Base-by-base conservation (phyloP, 257 asterid species). In the Rhazya stricta region DNA sequence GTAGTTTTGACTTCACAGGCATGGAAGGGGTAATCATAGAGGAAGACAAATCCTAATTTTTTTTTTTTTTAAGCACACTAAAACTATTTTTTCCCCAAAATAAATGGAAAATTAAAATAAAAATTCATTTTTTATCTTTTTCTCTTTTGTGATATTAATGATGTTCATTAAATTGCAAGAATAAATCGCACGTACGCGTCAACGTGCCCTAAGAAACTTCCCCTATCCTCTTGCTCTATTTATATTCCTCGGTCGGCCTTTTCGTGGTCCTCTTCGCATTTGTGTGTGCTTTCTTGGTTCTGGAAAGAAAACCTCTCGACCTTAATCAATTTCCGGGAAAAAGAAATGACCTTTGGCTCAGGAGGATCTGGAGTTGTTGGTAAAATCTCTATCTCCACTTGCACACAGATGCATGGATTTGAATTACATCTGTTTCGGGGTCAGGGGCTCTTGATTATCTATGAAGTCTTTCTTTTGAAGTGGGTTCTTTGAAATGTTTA, bases 301-400 rank as follows among this genome's bases (percentile, higher is more conserved):
- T 19, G 0, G 48, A 66, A 36, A 37, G 50, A 66, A n/a, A 37
- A 1, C 23, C 43, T 37, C 32, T 37, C 50, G 37, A 21, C 71
- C 50, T 37, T 66, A 32, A 37, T 37, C 71, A 41, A 37, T 37
- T 37, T 19, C 71, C 12, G 19, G 50, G 10, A 66, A 11, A 37
- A 30, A 23, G 37, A 62, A 37, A 81, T 81, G 84, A 81, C 79
- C 12, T 76, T 81, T 27, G 84, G 84, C 58, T 72, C 84, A 6
- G 84, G 84, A 63, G 81, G 81, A 77, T 77, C 84, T 74, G 57
- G 81, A 46, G 84, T 81, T 54, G 84, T 81, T 50, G 84, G 84
- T 81, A 61, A 54, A 62, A 5, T 56, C 21, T 56, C 45, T 50
- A 48, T 76, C 30, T 12, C 42, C 30, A 6, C 61, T 5, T 50